These are phyloP conservation scores for Zalerion maritima DNA, from an alignment of 495 filamentous ascomycete genomes.

Conservation along the genomic window DNA sequence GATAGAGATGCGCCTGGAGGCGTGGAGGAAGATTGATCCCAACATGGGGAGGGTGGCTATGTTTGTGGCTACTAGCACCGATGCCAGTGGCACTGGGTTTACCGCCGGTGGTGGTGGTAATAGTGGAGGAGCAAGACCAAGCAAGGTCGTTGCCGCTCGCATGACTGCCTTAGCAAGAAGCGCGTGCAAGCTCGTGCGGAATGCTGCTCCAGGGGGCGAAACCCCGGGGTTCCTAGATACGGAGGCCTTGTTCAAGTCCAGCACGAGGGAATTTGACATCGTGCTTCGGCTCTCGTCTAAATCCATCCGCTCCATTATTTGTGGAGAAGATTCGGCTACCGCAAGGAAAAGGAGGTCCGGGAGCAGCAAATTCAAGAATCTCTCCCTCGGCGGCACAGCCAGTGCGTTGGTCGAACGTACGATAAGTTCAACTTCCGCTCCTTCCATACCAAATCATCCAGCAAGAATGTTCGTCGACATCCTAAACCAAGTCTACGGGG, in stretches of 20 bases:
- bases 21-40: slow-evolving; percentile 75
- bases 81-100: slow-evolving; percentile 64
- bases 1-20: slow-evolving; percentile 58
- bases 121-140: slow-evolving; percentile 42
- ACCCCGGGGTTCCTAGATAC: slow-evolving; percentile 41
- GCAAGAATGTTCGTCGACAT: slow-evolving; percentile 39
- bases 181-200: slow-evolving; percentile 44
- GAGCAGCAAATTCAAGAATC: slow-evolving; percentile 53
- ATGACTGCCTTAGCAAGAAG: slow-evolving; percentile 69
- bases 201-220: too few relatives aligned
- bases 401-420: slow-evolving; percentile 25
- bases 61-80: slow-evolving; percentile 70
- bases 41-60: slow-evolving; percentile 68
- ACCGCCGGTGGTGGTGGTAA: slow-evolving; percentile 40
- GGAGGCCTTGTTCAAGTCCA: slow-evolving; percentile 50
- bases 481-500: slow-evolving; percentile 43
- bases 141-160: slow-evolving; percentile 69
- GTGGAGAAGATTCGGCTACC: slow-evolving; percentile 12
- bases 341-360: slow-evolving; percentile 14
- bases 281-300: slow-evolving; percentile 53
- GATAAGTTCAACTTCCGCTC: slow-evolving; percentile 16
- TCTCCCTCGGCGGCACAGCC: too few relatives aligned
- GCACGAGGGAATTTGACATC: slow-evolving; percentile 69
- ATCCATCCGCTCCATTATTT: slow-evolving; percentile 20
- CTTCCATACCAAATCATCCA: slow-evolving; percentile 34